phyloP scores from a whole-genome alignment of 2,329 filamentous ascomycete genomes.

The Parascedosporium putredinis region DNA sequence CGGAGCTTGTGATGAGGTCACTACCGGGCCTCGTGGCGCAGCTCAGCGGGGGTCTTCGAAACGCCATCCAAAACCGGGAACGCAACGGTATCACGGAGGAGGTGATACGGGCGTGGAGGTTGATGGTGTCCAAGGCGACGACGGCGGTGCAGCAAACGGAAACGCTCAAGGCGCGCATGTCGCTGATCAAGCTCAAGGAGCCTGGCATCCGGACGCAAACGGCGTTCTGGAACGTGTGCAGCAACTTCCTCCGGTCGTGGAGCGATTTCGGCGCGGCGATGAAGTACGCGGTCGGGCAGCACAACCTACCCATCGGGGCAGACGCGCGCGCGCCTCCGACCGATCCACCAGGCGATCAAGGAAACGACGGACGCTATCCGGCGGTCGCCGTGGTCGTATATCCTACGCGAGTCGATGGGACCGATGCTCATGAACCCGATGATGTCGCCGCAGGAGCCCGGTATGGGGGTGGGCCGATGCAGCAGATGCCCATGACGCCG shows the following conservation, averaged over 20 bases:
- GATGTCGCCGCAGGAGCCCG: conserved; percentile 2
- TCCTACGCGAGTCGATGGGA: conserved; percentile 21
- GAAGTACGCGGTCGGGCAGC: conserved; percentile 36
- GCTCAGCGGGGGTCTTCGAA: conserved; percentile 52
- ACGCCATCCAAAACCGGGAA: conserved; percentile 48
- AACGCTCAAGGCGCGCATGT: conserved; percentile 60
- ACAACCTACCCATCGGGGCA: conserved; percentile 41
- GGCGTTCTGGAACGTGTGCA: conserved; percentile 61
- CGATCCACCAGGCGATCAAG: conserved; percentile 73
- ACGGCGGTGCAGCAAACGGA: conserved; percentile 64
- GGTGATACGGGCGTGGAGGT: conserved; percentile 55
- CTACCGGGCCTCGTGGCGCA: conserved; percentile 61
- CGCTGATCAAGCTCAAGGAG: conserved; percentile 75
- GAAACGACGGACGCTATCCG: conserved; percentile 66
- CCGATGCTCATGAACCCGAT: background rate
- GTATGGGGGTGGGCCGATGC: conserved; percentile 10
- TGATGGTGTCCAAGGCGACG: conserved; percentile 61
- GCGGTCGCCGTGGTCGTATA: conserved; percentile 45
- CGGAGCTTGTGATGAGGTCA: conserved; percentile 61
- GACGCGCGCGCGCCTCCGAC: conserved; percentile 68
- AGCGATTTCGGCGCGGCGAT: conserved; percentile 52
- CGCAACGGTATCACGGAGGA: conserved; percentile 32
- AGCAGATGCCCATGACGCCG: conserved; percentile 73
- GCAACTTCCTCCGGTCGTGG: conserved; percentile 62
- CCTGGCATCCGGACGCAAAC: conserved; percentile 58